A percentile compares a stretch with the other conserved stretches of the same genome.
Evolutionary conservation across 768 basidiomycete species (phyloP).

Genomic region (Plicaturopsis crispa): DNA sequence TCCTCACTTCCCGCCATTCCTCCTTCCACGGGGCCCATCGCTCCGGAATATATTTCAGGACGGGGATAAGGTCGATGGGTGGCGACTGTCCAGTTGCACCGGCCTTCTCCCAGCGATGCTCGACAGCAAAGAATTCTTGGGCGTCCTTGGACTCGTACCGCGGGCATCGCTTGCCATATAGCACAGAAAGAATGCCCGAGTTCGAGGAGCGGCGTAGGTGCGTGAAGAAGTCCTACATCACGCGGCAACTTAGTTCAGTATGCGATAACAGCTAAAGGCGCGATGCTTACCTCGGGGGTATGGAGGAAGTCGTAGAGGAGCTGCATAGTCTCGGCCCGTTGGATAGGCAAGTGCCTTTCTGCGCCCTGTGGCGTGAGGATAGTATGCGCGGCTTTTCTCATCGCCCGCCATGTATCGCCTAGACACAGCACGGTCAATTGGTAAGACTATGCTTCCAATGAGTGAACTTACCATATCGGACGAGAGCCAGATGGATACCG

Average conservation of each 20-base stretch:
- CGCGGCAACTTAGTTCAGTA: neutral
- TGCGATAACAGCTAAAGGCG: neutral
- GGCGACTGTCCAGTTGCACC: constrained; percentile 13
- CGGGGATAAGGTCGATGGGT: constrained; percentile 13
- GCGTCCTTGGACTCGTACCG: constrained; percentile 4
- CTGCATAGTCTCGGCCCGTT: constrained; percentile 8
- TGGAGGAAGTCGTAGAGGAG: constrained; percentile 11
- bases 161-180: constrained; percentile 10
- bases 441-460: no score
- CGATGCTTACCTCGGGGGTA: constrained; percentile 6
- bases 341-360: no score
- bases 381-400: constrained; percentile 4
- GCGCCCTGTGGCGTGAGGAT: no score
- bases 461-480: constrained; percentile 5
- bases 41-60: constrained; percentile 12
- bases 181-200: constrained; percentile 12
- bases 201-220: constrained; percentile 12
- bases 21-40: constrained; percentile 14
- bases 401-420: constrained; percentile 7
- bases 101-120: constrained; percentile 5
- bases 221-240: constrained; percentile 9
- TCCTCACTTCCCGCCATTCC: constrained; percentile 10
- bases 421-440: neutral
- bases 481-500: constrained; percentile 11
- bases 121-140: neutral